phyloP scores from a whole-genome alignment of 2,329 filamentous ascomycete species.

The Scedosporium boydii region DNA sequence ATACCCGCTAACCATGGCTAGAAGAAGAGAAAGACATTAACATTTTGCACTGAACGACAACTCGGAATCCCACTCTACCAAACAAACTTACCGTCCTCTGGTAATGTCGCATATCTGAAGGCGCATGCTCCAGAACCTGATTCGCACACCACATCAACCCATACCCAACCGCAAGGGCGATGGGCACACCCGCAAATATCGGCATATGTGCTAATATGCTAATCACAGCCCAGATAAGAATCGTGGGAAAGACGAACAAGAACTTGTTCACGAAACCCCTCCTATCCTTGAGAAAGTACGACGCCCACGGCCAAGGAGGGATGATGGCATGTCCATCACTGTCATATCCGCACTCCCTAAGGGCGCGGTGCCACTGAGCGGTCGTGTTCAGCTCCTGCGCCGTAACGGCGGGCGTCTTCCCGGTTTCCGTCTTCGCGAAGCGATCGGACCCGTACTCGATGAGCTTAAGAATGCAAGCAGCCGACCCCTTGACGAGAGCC shows the following conservation, averaged over 20 bases:
- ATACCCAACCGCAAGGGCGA: conserved; percentile 57
- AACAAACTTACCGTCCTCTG: conserved; percentile 66
- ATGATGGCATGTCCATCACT: conserved; percentile 62
- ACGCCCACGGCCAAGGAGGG: conserved; percentile 63
- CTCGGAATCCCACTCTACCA: not conserved
- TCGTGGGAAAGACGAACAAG: conserved; percentile 81
- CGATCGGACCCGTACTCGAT: conserved; percentile 93
- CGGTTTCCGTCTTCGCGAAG: conserved; percentile 79
- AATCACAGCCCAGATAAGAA: conserved; percentile 62
- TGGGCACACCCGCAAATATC: conserved; percentile 66
- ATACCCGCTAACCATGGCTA: conserved; percentile 90
- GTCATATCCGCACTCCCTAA: conserved; percentile 77
- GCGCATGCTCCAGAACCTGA: conserved; percentile 71
- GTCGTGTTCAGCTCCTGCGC: conserved; percentile 85
- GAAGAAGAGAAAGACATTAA: not conserved
- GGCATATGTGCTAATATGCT: conserved; percentile 65
- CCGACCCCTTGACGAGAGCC: conserved; percentile 88
- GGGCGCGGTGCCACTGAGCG: conserved; percentile 70
- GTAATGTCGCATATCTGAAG: conserved; percentile 78
- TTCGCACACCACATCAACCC: conserved; percentile 68
- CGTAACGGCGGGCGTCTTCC: conserved; percentile 80
- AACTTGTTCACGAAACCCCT: conserved; percentile 72
- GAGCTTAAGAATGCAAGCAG: conserved; percentile 83
- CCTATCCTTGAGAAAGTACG: conserved; percentile 66
- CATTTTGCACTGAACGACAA: not conserved